Conservation (phyloP, 2,329 filamentous ascomycete species). For the Neopestalotiopsis clavispora region DNA sequence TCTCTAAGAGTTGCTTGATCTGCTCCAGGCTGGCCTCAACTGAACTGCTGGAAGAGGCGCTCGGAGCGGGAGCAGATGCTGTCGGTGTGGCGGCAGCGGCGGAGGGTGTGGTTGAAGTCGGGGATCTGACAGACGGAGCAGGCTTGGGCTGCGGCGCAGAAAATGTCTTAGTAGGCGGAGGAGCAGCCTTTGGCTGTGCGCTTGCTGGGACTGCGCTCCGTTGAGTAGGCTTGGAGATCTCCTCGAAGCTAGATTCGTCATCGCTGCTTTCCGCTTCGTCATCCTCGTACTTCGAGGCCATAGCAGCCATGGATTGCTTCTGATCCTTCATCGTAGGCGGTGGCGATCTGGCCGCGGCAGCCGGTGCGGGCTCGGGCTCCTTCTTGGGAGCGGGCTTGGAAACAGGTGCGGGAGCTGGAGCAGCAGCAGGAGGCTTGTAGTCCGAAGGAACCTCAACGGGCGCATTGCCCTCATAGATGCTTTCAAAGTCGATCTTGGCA, state of each 20-base stretch:
- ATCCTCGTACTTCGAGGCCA: constrained; percentile 87
- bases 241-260: constrained; percentile 84
- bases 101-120: constrained; percentile 38
- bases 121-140: constrained; percentile 47
- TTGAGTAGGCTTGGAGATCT: constrained; percentile 76
- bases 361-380: constrained; percentile 58
- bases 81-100: constrained; percentile 33
- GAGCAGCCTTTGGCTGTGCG: constrained; percentile 28
- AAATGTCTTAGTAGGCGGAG: constrained; percentile 37
- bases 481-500: constrained; percentile 92
- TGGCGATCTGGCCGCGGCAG: constrained; percentile 48
- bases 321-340: constrained; percentile 81
- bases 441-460: constrained; percentile 77
- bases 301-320: constrained; percentile 82
- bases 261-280: constrained; percentile 63
- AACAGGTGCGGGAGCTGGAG: constrained; percentile 48
- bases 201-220: constrained; percentile 48
- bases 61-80: constrained; percentile 41
- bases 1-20: constrained; percentile 78
- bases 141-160: constrained; percentile 49
- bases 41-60: constrained; percentile 40
- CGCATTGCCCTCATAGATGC: constrained; percentile 83
- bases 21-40: constrained; percentile 72
- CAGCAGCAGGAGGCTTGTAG: constrained; percentile 61
- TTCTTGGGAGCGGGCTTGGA: constrained; percentile 57